Base-by-base conservation (phyloP, 805 yeast species). In the Myxozyma lipomycoides region DNA sequence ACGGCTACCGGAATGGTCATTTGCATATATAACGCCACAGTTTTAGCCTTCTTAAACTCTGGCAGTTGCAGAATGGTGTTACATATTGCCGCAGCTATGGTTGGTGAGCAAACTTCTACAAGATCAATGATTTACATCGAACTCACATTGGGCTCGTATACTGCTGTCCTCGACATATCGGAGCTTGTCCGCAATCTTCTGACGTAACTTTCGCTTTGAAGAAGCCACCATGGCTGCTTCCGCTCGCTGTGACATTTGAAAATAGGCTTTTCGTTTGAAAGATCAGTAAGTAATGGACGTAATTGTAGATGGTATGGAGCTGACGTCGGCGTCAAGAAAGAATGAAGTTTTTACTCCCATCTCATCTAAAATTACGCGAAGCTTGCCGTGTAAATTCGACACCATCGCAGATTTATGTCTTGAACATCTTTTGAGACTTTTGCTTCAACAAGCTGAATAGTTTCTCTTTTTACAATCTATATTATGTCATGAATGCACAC, bases 1-100 rank as follows among this genome's bases (percentile, higher is more conserved):
- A 45, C 38, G 4, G 25, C 18, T 2, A 18, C 36, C n/a, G 53
- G 21, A 6, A 49, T 38, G 18, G 83, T 87, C 89, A 90, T 83
- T 64, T 78, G 81, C 85, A 89, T 78, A 62, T 79, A 90, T 26
- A 87, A 62, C 0, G 84, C 96, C 1, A 89, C 64, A 3, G 64
- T 71, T 7, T 62, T 59, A 0, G 89, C 78, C 0, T 56, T 45
- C 46, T 64, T 56, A 59, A 81, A 82, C 38, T 65, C 70, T 0
- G 71, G 68, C 30, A 67, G 52, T 3, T 30, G 9, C n/a, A 64
- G 48, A 32, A 71, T 45, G 15, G 46, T 49, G 4, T 46, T 37
- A 2, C 66, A 60, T 15, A 58, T 53, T n/a, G 28, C 36, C 3
- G 19, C 38, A 19, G 58, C 55, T 56, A 24, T 15, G 23, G 35